phyloP scores from a whole-genome alignment of 2,329 filamentous ascomycete species.

The Cladophialophora carrionii region DNA sequence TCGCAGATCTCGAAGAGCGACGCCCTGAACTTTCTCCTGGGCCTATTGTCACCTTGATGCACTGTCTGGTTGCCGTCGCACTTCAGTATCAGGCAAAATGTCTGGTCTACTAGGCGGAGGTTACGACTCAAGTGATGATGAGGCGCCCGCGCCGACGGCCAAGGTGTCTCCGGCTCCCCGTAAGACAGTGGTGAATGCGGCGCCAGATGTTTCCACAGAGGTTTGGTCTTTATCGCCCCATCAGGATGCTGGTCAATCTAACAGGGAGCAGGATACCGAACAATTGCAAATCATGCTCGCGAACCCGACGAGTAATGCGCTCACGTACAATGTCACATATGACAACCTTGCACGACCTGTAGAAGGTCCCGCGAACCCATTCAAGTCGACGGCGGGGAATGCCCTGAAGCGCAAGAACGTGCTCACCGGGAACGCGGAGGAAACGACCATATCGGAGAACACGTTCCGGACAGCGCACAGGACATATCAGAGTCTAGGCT shows the following conservation, averaged over 20 bases:
- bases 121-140: conserved; percentile 57
- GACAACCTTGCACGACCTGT: conserved; percentile 69
- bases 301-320: conserved; percentile 55
- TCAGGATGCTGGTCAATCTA: conserved; percentile 38
- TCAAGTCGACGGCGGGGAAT: conserved; percentile 63
- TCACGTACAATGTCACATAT: conserved; percentile 64
- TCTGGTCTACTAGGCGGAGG: conserved; percentile 49
- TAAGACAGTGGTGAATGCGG: conserved; percentile 51
- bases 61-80: not conserved
- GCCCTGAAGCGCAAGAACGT: conserved; percentile 76
- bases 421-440: conserved; percentile 82
- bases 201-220: conserved; percentile 60
- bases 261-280: conserved; percentile 51
- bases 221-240: conserved; percentile 53
- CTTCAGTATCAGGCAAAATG: conserved; percentile 40
- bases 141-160: conserved; percentile 38
- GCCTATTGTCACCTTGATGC: not conserved
- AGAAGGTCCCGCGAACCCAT: conserved; percentile 74
- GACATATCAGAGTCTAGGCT: conserved; percentile 70
- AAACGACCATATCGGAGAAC: conserved; percentile 86
- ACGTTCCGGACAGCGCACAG: conserved; percentile 87
- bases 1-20: not conserved
- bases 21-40: not conserved
- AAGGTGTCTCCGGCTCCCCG: conserved; percentile 38
- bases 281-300: conserved; percentile 57